phyloP scores from a whole-genome alignment of 2,329 filamentous ascomycete genomes.

The Sporothrix luriei region DNA sequence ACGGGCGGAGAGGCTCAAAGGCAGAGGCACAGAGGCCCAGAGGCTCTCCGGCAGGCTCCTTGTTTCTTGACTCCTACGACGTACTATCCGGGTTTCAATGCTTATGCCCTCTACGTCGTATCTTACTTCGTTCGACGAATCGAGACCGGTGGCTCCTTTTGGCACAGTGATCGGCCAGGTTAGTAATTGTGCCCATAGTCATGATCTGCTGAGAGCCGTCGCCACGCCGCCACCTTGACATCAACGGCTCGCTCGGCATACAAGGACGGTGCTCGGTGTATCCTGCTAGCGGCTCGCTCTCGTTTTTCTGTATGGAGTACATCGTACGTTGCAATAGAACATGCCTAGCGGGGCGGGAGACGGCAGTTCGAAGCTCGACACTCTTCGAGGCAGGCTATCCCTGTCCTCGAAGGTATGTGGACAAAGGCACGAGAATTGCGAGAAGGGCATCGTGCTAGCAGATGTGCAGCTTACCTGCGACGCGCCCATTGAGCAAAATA shows the following conservation, averaged over 20 bases:
- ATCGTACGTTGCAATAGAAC: neutral
- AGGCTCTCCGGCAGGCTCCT: neutral
- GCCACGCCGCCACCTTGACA: neutral
- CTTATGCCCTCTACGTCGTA: neutral
- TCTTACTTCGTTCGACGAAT: neutral
- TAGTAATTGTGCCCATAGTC: neutral
- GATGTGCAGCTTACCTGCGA: neutral
- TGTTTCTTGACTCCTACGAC: neutral
- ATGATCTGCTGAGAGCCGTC: neutral
- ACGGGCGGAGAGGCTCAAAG: neutral
- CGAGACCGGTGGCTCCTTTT: neutral
- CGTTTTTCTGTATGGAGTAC: no score
- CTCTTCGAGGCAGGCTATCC: neutral
- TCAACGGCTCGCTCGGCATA: conserved; percentile 24
- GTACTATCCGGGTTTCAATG: no score
- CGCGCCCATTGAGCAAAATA: no score
- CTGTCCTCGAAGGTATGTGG: neutral
- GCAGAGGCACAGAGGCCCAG: neutral
- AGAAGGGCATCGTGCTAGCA: neutral
- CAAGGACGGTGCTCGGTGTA: conserved; percentile 6
- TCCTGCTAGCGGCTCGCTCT: neutral
- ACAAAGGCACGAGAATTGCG: neutral
- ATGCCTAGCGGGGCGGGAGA: neutral
- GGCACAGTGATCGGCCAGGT: neutral
- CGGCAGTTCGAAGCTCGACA: neutral